phyloP scores from a whole-genome alignment of 2,329 filamentous ascomycete genomes.

The Blastomyces parvus region DNA sequence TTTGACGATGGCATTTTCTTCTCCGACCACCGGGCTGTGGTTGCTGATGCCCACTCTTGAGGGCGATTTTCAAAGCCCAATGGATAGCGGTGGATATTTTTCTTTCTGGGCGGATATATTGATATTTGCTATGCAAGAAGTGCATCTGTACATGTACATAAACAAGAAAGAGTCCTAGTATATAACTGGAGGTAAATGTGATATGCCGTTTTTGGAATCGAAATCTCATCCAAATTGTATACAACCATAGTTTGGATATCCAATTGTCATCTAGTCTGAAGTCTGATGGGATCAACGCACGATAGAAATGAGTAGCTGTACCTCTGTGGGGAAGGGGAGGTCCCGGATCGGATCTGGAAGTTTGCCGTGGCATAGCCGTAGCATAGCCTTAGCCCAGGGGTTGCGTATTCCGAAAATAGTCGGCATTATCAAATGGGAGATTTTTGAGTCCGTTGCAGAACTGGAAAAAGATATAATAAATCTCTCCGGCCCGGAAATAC shows the following conservation, averaged over 20 bases:
- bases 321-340: too few species aligned
- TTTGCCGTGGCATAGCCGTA: too few species aligned
- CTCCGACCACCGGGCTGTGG: constrained; percentile 50
- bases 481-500: too few species aligned
- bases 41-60: constrained; percentile 37
- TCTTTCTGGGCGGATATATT: not conserved
- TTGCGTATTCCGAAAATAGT: too few species aligned
- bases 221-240: not conserved
- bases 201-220: not conserved
- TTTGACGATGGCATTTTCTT: constrained; percentile 48
- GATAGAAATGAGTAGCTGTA: too few species aligned
- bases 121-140: not conserved
- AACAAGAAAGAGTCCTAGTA: not conserved
- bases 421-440: too few species aligned
- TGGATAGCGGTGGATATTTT: not conserved
- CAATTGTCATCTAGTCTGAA: constrained; percentile 39
- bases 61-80: not conserved
- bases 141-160: not conserved
- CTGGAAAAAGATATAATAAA: too few species aligned
- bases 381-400: too few species aligned
- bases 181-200: not conserved
- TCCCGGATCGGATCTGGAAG: too few species aligned
- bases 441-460: too few species aligned
- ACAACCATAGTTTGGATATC: not conserved
- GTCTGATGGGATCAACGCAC: constrained; percentile 24